Percentiles rank a stretch among this genome's conserved stretches.
phyloP scores from a whole-genome alignment of 768 basidiomycete genomes.

The Tulasnella sp. region DNA sequence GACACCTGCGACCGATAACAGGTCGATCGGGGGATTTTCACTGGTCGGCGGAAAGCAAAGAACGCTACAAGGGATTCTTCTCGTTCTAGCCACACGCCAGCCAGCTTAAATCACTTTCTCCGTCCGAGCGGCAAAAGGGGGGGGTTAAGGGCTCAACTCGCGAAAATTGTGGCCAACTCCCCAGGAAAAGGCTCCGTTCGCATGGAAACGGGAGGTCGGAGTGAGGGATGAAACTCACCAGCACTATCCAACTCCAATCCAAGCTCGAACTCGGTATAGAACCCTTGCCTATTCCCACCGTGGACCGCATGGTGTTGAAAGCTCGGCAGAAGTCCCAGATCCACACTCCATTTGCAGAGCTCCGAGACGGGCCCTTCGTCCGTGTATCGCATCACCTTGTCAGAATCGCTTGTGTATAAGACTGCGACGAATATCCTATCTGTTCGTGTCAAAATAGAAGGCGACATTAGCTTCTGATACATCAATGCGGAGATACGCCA shows the following conservation, averaged over 20 bases:
- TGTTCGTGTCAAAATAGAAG: constrained; percentile 25
- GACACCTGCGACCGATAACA: too few relatives aligned
- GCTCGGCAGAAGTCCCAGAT: constrained; percentile 63
- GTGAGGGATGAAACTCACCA: constrained; percentile 12
- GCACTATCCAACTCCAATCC: constrained; percentile 77
- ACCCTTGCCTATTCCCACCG: constrained; percentile 37
- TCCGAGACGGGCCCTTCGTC: constrained; percentile 43
- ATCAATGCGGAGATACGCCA: not conserved
- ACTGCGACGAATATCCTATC: constrained; percentile 77
- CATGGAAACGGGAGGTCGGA: not conserved
- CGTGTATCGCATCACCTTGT: constrained; percentile 68
- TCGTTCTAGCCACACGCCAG: too few relatives aligned
- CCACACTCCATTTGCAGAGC: constrained; percentile 58
- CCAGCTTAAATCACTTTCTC: too few relatives aligned
- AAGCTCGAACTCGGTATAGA: constrained; percentile 81
- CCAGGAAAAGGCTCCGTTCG: not conserved
- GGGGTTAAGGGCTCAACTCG: too few relatives aligned
- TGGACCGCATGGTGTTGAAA: constrained; percentile 61
- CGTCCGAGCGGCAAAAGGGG: too few relatives aligned
- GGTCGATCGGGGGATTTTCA: too few relatives aligned
- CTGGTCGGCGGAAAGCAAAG: too few relatives aligned
- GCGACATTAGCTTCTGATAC: too few relatives aligned
- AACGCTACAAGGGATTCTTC: too few relatives aligned
- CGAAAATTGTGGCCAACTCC: too few relatives aligned
- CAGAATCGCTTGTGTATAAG: constrained; percentile 66